A percentile compares a stretch with the other conserved stretches of the same genome.
phyloP scores from a whole-genome alignment of 257 asterid species.

The Anisodus acutangulus region DNA sequence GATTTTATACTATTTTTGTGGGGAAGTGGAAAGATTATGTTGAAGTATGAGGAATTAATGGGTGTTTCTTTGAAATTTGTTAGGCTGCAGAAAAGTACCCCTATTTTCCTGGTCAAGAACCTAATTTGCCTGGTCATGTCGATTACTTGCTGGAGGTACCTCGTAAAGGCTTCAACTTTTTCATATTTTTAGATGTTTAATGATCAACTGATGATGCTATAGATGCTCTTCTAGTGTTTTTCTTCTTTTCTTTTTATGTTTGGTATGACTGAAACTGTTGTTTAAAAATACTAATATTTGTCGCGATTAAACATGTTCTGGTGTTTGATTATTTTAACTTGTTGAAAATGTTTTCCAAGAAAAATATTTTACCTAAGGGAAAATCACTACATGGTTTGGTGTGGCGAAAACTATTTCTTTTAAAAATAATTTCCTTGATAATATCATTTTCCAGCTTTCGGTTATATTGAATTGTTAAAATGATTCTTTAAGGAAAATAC shows the following conservation, averaged over 20 bases:
- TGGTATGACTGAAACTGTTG: neutral
- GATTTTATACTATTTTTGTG: neutral
- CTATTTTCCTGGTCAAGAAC: conserved; percentile 87
- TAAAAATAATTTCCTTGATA: neutral
- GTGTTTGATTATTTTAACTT: no score
- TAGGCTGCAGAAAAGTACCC: conserved; percentile 80
- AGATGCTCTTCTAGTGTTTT: neutral
- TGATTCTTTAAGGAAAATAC: neutral
- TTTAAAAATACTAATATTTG: neutral
- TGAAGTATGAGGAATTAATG: neutral
- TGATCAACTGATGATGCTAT: neutral
- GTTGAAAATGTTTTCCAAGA: no score
- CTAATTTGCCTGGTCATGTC: conserved; percentile 70
- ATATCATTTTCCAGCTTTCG: neutral
- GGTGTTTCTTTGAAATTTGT: conserved; percentile 1
- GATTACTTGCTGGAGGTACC: conserved; percentile 75
- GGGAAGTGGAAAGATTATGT: neutral
- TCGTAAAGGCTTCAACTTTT: neutral
- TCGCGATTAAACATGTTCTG: neutral
- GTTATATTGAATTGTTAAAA: neutral
- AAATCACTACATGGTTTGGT: no score
- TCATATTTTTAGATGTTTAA: neutral
- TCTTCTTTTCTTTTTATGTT: neutral
- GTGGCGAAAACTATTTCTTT: neutral
- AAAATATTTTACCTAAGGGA: no score